These are phyloP conservation scores for Alternaria arborescens DNA, from an alignment of 2,329 filamentous ascomycete species.

Conservation along the genomic window DNA sequence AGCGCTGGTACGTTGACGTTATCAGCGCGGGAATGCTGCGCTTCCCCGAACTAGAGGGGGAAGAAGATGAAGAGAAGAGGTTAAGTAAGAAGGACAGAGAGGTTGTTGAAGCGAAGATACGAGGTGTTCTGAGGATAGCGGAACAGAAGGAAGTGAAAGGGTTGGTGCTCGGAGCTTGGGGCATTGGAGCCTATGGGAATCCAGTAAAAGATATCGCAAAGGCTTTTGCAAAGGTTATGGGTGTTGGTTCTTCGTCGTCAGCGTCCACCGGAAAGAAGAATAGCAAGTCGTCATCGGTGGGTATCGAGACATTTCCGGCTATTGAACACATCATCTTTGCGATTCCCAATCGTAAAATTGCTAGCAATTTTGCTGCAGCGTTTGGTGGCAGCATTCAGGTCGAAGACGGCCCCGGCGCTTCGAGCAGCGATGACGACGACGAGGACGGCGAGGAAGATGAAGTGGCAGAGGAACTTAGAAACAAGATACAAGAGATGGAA, in stretches of 20 bases:
- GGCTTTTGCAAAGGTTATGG: conserved; percentile 59
- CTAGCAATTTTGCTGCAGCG: conserved; percentile 59
- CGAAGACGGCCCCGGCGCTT: conserved; percentile 52
- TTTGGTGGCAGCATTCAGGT: conserved; percentile 56
- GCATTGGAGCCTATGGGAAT: conserved; percentile 71
- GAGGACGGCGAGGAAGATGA: conserved; percentile 32
- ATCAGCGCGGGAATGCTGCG: conserved; percentile 67
- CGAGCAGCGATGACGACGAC: conserved; percentile 33
- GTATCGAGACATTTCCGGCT: conserved; percentile 52
- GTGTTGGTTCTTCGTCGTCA: background rate
- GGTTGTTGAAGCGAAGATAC: conserved; percentile 64
- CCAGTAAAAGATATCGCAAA: conserved; percentile 66
- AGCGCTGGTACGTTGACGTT: conserved; percentile 67
- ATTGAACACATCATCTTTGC: conserved; percentile 67
- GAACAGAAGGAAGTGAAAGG: conserved; percentile 56
- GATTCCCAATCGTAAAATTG: conserved; percentile 62
- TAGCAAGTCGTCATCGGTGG: conserved; percentile 17
- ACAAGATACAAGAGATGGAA: conserved; percentile 50
- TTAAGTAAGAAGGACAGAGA: conserved; percentile 59
- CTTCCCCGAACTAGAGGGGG: conserved; percentile 61
- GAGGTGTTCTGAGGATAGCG: conserved; percentile 62
- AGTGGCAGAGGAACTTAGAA: conserved; percentile 39
- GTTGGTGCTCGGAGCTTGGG: conserved; percentile 70
- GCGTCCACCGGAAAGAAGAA: conserved; percentile 35
- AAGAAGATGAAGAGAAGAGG: conserved; percentile 51